Evolutionary conservation across 208 protist genomes (phyloP).

Genomic region (Trypanosoma melophagium): DNA sequence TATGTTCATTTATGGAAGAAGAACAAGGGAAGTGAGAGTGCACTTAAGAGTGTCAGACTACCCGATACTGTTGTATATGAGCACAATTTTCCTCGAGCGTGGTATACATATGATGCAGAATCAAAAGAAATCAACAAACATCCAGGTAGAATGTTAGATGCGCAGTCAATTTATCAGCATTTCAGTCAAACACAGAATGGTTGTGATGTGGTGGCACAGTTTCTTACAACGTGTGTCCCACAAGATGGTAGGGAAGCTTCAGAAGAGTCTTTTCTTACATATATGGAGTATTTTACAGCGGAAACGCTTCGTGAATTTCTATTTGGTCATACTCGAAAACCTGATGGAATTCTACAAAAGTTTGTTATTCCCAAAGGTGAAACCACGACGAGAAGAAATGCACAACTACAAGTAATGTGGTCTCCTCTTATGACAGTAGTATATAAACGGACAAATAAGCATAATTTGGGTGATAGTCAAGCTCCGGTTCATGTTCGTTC

Average conservation of each 20-base stretch:
- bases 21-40: constrained; percentile 72
- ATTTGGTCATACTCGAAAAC: constrained; percentile 72
- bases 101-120: constrained; percentile 89
- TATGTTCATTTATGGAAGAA: constrained; percentile 89
- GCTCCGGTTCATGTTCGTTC: constrained; percentile 55
- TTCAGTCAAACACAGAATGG: constrained; percentile 45
- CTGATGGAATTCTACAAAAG: constrained; percentile 89
- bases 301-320: constrained; percentile 79
- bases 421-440: constrained; percentile 83
- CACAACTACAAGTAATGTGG: constrained; percentile 87
- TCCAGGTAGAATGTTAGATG: constrained; percentile 81
- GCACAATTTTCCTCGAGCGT: constrained; percentile 92
- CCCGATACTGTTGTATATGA: constrained; percentile 92
- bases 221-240: constrained; percentile 62
- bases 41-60: constrained; percentile 56
- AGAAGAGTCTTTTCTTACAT: constrained; percentile 41
- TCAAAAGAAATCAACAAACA: constrained; percentile 79
- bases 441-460: constrained; percentile 81
- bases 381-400: constrained; percentile 62
- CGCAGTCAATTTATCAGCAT: constrained; percentile 77
- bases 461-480: constrained; percentile 58
- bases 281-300: constrained; percentile 86
- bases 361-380: constrained; percentile 88
- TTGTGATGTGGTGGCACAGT: constrained; percentile 85
- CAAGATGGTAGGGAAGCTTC: constrained; percentile 35